These are phyloP conservation scores for Trifolium repens DNA, from an alignment of 306 rosid genomes.

Conservation along the genomic window DNA sequence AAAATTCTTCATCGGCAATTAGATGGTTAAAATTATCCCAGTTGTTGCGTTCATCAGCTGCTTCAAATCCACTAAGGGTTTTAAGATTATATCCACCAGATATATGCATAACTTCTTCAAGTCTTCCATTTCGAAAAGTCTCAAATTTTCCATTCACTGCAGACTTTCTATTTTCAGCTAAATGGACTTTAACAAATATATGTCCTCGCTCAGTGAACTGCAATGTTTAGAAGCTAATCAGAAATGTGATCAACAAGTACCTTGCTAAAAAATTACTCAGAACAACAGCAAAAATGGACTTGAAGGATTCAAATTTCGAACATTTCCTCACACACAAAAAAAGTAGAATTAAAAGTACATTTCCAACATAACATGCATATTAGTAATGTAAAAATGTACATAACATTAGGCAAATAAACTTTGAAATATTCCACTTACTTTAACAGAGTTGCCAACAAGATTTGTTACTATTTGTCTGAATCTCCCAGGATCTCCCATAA, in stretches of 20 bases:
- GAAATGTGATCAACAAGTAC: slow-evolving; percentile 27
- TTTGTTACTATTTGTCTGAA: slow-evolving; percentile 95
- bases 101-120: slow-evolving; percentile 54
- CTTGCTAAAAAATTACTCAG: background rate
- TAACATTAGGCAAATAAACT: slow-evolving; percentile 10
- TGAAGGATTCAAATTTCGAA: background rate
- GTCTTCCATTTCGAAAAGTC: slow-evolving; percentile 60
- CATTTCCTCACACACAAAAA: background rate
- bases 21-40: slow-evolving; percentile 84
- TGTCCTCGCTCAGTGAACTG: slow-evolving; percentile 99
- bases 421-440: slow-evolving; percentile 58
- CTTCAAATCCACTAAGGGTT: slow-evolving; percentile 88
- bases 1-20: slow-evolving; percentile 66
- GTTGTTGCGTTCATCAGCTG: slow-evolving; percentile 83
- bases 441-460: slow-evolving; percentile 97
- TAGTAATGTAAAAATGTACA: slow-evolving; percentile 23
- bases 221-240: slow-evolving; percentile 43
- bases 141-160: slow-evolving; percentile 56
- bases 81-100: slow-evolving; percentile 60
- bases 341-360: too few relatives aligned
- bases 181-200: slow-evolving; percentile 85
- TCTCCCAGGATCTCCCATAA: slow-evolving; percentile 96
- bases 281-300: background rate
- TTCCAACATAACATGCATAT: slow-evolving; percentile 14
- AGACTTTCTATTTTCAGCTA: slow-evolving; percentile 60